phyloP scores from a whole-genome alignment of 2,329 filamentous ascomycete genomes.

The Monosporascus sp. region DNA sequence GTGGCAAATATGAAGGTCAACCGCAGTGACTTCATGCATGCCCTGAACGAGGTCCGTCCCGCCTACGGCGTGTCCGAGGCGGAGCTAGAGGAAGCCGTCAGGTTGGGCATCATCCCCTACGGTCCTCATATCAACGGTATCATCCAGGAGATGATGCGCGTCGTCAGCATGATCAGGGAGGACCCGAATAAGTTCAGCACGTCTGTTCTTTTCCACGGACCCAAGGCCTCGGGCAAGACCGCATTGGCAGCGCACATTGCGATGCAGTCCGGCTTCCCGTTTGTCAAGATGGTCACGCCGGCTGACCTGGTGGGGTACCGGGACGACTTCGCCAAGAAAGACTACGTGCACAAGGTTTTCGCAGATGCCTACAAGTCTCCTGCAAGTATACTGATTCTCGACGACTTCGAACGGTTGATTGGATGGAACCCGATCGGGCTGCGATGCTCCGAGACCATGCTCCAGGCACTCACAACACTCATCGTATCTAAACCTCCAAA shows the following conservation, averaged over 20 bases:
- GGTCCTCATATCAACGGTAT: slow-evolving; percentile 71
- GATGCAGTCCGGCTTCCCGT: slow-evolving; percentile 80
- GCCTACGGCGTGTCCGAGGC: slow-evolving; percentile 93
- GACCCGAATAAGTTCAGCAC: slow-evolving; percentile 65
- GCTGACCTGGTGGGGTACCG: slow-evolving; percentile 77
- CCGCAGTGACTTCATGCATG: slow-evolving; percentile 74
- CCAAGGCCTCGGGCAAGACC: slow-evolving; percentile 81
- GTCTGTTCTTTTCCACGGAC: slow-evolving; percentile 80
- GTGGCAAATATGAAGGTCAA: slow-evolving; percentile 85
- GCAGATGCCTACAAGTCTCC: slow-evolving; percentile 91
- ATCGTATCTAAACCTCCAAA: slow-evolving; percentile 74
- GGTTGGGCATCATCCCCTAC: slow-evolving; percentile 79
- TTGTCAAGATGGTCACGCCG: slow-evolving; percentile 85
- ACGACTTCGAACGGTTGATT: slow-evolving; percentile 86
- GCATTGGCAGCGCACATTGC: slow-evolving; percentile 85
- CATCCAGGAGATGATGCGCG: slow-evolving; percentile 69
- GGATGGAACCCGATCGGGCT: slow-evolving; percentile 93
- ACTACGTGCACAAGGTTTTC: slow-evolving; percentile 82
- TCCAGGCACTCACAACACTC: slow-evolving; percentile 73
- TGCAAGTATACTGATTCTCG: slow-evolving; percentile 81
- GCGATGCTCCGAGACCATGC: slow-evolving; percentile 78
- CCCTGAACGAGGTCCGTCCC: slow-evolving; percentile 84
- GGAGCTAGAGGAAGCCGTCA: slow-evolving; percentile 70
- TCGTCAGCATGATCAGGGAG: slow-evolving; percentile 73
- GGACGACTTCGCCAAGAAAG: slow-evolving; percentile 65